These are phyloP conservation scores for Tillandsia fasciculata DNA, from an alignment of 176 grass and related monocot genomes.

Conservation along the genomic window DNA sequence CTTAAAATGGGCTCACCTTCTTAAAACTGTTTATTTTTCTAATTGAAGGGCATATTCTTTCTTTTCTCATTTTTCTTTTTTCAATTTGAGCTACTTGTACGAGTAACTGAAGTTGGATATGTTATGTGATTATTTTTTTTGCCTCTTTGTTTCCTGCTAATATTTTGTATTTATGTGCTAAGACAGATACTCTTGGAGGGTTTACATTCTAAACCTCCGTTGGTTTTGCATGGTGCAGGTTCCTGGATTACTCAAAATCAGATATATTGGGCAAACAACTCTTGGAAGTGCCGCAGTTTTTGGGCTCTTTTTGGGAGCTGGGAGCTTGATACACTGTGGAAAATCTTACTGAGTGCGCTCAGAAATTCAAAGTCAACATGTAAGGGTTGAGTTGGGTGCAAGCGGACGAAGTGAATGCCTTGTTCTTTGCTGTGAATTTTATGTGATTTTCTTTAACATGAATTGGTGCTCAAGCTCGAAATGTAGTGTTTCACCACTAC, in stretches of 20 bases:
- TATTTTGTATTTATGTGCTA: no score
- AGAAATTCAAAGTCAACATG: conserved; percentile 9
- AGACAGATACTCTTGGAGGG: no score
- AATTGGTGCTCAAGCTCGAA: background rate
- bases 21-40: no score
- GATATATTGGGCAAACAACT: conserved; percentile 74
- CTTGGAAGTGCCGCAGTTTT: conserved; percentile 77
- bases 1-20: no score
- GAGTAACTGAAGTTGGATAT: no score
- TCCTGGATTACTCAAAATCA: conserved; percentile 84
- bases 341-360: conserved; percentile 56
- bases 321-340: conserved; percentile 95
- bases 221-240: conserved; percentile 34
- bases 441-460: background rate
- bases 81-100: no score
- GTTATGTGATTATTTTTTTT: no score
- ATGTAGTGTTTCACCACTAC: no score
- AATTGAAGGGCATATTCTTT: no score
- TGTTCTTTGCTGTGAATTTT: conserved; percentile 20
- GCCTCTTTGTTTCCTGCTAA: no score
- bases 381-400: conserved; percentile 10
- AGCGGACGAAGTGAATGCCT: background rate
- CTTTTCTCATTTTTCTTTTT: no score
- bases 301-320: conserved; percentile 83
- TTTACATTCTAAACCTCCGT: background rate